Percentiles rank a stretch among this genome's conserved stretches.
Conservation (phyloP, 1,284 basidiomycete genomes). For the Leucoagaricus sp. region DNA sequence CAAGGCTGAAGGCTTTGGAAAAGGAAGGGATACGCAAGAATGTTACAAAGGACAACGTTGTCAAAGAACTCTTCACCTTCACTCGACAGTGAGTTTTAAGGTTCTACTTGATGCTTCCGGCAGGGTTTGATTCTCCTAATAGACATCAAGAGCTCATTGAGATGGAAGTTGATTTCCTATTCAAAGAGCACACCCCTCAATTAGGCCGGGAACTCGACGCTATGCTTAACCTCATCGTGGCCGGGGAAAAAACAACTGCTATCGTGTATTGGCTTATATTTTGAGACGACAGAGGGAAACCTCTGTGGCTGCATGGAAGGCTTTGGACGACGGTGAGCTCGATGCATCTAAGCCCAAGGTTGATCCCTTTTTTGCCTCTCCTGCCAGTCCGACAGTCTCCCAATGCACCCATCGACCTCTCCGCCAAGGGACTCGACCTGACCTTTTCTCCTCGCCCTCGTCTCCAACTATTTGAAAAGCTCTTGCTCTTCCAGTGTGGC, state of each 20-base stretch:
- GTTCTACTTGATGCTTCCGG: neutral
- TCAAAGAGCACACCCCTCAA: neutral
- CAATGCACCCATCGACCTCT: no score
- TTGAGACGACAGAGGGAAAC: neutral
- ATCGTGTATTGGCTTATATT: neutral
- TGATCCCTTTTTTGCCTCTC: no score
- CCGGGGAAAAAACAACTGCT: neutral
- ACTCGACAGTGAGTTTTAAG: constrained; percentile 2
- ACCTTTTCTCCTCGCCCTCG: no score
- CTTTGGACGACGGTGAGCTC: neutral
- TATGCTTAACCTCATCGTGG: neutral
- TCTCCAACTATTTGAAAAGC: no score
- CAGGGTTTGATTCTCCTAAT: no score
- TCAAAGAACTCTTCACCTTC: constrained; percentile 13
- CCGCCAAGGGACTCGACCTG: no score
- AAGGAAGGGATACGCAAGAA: neutral
- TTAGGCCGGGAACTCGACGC: constrained; percentile 3
- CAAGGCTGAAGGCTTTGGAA: neutral
- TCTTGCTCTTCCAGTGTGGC: no score
- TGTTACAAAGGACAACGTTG: constrained; percentile 1
- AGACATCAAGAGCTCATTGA: constrained; percentile 11
- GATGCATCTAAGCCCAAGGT: no score
- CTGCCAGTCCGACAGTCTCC: no score
- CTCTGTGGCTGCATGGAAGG: neutral
- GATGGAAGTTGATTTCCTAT: constrained; percentile 3